Evolutionary conservation across 148 eudicot genomes (phyloP), one percentile per base, ranked within the genome.

Genomic region (Chenopodium album): DNA sequence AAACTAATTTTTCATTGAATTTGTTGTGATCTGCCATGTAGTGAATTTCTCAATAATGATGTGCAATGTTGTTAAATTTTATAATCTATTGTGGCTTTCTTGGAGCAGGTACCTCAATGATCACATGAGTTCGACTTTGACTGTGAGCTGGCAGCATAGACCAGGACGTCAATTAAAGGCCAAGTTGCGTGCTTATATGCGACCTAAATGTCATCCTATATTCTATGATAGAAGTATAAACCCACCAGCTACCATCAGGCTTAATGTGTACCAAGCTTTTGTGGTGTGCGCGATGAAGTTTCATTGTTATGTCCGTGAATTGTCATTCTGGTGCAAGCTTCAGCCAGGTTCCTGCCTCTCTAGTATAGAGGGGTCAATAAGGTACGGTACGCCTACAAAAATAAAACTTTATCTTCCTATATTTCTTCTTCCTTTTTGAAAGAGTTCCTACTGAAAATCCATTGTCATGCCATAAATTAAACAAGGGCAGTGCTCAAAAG

Each of bases 211-310:
- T 69, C 97, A 96, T 84, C 95, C 98, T 66, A 82, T 96, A 52
- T 91, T 96, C 85, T 96, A 85, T 12, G 97, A 96, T 84, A 75
- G 91, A 20, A 86, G 90, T 79, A 89, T 96, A 77, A 96, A 94
- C 86, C 90, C 98, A 20, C 84, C 94, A 4, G 87, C 86, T 17
- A 92, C 89, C 41, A 90, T 94, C 86, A 89, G 94, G 81, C 81
- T 96, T 75, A 96, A 96, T 75, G 79, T 94, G 13, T 94, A 92
- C 84, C 99, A 96, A 85, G 88, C 87, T 50, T 92, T 96, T 81
- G 77, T 96, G 82, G 76, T 96, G 46, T 91, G 91, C 78, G 97
- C 95, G 37, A 96, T 94, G 99, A 96, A 96, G 86, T 96, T 96
- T 86, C 90, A 94, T 76, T 96, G 93, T 85, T 88, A 92, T 68